phyloP scores from a whole-genome alignment of 2,329 filamentous ascomycete genomes.

The Colletotrichum simmondsii region DNA sequence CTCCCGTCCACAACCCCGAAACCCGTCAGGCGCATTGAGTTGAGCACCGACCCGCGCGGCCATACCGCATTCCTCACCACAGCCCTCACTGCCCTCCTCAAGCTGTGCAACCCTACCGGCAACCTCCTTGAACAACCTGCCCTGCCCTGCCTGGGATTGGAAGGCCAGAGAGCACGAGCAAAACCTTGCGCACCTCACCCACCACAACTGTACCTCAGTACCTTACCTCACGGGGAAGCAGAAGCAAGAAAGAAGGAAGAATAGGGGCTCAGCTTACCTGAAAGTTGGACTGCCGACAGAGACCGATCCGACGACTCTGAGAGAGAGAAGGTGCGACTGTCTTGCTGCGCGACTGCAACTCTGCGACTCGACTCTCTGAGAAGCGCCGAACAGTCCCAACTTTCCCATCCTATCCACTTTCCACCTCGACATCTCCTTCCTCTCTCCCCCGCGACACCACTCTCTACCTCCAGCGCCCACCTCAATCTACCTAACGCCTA shows the following conservation, averaged over 20 bases:
- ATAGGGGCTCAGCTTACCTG: constrained; percentile 27
- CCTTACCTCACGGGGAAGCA: neutral
- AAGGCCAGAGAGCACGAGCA: neutral
- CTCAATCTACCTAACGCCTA: neutral
- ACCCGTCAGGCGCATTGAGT: constrained; percentile 35
- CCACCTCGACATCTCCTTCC: neutral
- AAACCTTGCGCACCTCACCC: constrained; percentile 1
- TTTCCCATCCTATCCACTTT: constrained; percentile 7
- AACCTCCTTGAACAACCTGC: constrained; percentile 15
- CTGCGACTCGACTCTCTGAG: constrained; percentile 14
- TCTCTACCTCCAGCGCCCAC: neutral
- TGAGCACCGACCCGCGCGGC: constrained; percentile 30
- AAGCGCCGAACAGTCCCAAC: constrained; percentile 9
- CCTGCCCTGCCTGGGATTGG: constrained; percentile 4
- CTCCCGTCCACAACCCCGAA: constrained; percentile 29
- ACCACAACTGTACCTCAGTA: too few relatives aligned
- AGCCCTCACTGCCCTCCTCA: neutral
- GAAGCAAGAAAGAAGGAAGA: neutral
- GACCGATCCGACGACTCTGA: constrained; percentile 15
- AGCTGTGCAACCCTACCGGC: constrained; percentile 3
- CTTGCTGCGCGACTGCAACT: neutral
- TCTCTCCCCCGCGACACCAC: constrained; percentile 14
- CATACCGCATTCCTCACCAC: constrained; percentile 12
- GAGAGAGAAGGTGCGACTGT: constrained; percentile 13
- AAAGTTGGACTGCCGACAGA: constrained; percentile 15